Conservation (phyloP, 2,329 filamentous ascomycete species). For the Fusarium decemcellulare region DNA sequence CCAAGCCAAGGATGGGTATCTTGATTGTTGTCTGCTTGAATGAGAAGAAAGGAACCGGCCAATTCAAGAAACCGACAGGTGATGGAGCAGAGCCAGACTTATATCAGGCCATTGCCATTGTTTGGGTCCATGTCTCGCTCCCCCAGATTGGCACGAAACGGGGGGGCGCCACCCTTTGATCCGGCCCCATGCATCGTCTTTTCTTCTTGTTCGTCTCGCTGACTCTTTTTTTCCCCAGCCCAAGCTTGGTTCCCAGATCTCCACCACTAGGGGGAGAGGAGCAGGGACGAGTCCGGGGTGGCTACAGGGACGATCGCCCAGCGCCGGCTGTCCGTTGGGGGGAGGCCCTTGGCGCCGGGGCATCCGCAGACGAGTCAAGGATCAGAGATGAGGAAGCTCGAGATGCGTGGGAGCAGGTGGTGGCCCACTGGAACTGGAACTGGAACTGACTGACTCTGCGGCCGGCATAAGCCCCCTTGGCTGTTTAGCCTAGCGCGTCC, state of each 20-base stretch:
- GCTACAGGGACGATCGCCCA: slow-evolving; percentile 27
- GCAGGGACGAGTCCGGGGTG: slow-evolving; percentile 11
- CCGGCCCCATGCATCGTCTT: slow-evolving; percentile 37
- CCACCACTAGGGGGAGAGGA: slow-evolving; percentile 46
- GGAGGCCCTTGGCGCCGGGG: slow-evolving; percentile 24
- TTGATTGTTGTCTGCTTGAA: slow-evolving; percentile 18
- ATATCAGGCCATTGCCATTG: slow-evolving; percentile 41
- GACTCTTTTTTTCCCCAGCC: slow-evolving; percentile 21
- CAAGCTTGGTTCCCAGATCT: slow-evolving; percentile 30
- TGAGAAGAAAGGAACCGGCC: slow-evolving; percentile 20
- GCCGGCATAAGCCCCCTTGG: slow-evolving; percentile 2
- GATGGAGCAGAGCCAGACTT: slow-evolving; percentile 37
- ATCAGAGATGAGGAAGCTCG: slow-evolving; percentile 21
- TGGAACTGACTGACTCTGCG: not conserved
- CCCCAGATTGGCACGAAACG: slow-evolving; percentile 43
- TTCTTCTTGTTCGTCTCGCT: slow-evolving; percentile 5
- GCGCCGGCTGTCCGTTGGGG: slow-evolving; percentile 41
- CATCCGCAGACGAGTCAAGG: slow-evolving; percentile 38
- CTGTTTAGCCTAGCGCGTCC: not conserved
- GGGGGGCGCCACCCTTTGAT: slow-evolving; percentile 48
- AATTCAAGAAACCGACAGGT: slow-evolving; percentile 19
- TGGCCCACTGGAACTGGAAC: not conserved
- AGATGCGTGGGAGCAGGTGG: not conserved
- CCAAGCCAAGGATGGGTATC: slow-evolving; percentile 26
- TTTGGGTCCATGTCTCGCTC: slow-evolving; percentile 14